phyloP scores from a whole-genome alignment of 139 green algal genomes.

The Coelastrella sp. region DNA sequence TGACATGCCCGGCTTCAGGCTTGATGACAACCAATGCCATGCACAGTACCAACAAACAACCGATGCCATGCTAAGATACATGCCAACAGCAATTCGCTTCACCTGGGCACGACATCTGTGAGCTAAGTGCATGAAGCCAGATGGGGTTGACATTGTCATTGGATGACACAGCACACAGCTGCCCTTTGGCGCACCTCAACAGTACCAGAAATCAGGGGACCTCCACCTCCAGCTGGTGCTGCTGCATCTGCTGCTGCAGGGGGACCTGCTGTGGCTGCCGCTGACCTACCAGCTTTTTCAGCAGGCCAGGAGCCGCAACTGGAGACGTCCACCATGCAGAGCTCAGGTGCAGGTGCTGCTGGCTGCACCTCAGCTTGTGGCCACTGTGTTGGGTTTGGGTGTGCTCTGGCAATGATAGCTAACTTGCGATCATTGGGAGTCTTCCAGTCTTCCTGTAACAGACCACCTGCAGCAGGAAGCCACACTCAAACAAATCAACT shows the following conservation, averaged over 20 bases:
- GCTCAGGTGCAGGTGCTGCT: conserved; percentile 2
- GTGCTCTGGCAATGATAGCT: conserved; percentile 28
- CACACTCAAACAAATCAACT: no score
- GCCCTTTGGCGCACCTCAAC: not conserved
- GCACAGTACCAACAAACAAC: no score
- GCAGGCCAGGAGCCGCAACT: not conserved
- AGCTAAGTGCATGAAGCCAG: no score
- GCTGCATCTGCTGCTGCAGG: not conserved
- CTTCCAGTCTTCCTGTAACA: conserved; percentile 52
- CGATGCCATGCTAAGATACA: no score
- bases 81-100: not conserved
- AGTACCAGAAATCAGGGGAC: not conserved
- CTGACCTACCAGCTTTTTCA: not conserved
- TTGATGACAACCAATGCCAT: no score
- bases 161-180: not conserved
- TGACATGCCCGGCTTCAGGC: no score
- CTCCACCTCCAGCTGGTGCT: not conserved
- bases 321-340: not conserved
- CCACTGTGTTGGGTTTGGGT: conserved; percentile 39
- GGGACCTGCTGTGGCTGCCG: not conserved
- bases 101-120: not conserved
- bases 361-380: conserved; percentile 3
- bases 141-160: no score
- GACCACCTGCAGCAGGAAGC: conserved; percentile 47
- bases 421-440: conserved; percentile 50